Evolutionary conservation across 2,329 filamentous ascomycete genomes (phyloP).

Genomic region (Epichloe scottii): DNA sequence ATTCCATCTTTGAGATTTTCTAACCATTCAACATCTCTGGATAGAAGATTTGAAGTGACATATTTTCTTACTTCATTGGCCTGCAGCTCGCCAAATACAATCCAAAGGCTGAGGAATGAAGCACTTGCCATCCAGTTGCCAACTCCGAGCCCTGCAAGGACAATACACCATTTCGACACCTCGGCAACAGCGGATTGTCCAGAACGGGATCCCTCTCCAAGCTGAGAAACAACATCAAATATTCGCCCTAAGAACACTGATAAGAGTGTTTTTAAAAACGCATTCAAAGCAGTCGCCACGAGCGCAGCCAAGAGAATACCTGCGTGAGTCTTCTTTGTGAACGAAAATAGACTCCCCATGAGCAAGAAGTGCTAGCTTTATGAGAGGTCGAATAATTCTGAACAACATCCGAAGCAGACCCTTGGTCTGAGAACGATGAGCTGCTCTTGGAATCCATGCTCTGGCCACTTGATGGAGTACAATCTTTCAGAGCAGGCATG

Average conservation of each 20-base stretch:
- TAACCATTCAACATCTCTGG: constrained; percentile 70
- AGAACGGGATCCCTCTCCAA: constrained; percentile 41
- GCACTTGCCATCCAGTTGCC: constrained; percentile 56
- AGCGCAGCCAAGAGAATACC: constrained; percentile 41
- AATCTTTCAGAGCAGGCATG: not conserved
- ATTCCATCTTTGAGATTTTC: constrained; percentile 61
- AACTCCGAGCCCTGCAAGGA: constrained; percentile 50
- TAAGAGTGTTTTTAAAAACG: constrained; percentile 50
- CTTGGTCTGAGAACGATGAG: not conserved
- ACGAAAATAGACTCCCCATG: constrained; percentile 51
- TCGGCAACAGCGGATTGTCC: constrained; percentile 38
- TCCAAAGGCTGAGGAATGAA: constrained; percentile 56
- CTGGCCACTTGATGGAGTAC: not conserved
- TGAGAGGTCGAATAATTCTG: not conserved
- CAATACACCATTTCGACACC: constrained; percentile 47
- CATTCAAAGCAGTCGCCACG: constrained; percentile 43
- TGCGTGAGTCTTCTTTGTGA: constrained; percentile 51
- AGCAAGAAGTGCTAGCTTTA: not conserved
- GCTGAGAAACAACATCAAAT: constrained; percentile 58
- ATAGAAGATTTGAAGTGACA: constrained; percentile 57
- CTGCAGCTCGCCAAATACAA: constrained; percentile 71
- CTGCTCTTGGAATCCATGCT: not conserved
- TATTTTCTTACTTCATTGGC: constrained; percentile 50
- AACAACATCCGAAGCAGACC: not conserved
- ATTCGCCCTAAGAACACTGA: constrained; percentile 62